A percentile compares a stretch with the other conserved stretches of the same genome.
Evolutionary conservation across 768 basidiomycete species (phyloP).

Genomic region (Clavaria fumosa): DNA sequence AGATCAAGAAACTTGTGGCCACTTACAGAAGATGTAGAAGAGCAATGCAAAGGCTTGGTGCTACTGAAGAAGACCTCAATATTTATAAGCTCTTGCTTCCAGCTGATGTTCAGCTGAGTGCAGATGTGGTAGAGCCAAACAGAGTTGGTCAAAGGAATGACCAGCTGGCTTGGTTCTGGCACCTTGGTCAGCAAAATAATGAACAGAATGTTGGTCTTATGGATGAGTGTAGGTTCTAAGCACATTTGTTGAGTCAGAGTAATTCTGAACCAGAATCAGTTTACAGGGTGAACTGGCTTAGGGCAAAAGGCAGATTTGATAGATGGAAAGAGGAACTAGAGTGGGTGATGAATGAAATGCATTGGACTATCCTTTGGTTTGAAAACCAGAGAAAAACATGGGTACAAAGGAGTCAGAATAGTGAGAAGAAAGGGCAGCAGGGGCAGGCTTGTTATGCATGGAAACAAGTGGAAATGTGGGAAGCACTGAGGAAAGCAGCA

Average conservation of each 20-base stretch:
- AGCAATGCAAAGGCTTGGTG: neutral
- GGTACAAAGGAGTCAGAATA: neutral
- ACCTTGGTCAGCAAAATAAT: neutral
- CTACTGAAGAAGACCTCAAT: neutral
- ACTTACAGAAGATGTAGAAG: neutral
- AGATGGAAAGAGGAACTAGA: constrained; percentile 1
- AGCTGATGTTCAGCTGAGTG: constrained; percentile 1
- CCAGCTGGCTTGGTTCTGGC: constrained; percentile 1
- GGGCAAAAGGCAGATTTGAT: neutral
- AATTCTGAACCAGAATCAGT: neutral
- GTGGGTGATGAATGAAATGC: neutral
- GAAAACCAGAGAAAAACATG: neutral
- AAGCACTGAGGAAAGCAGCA: neutral
- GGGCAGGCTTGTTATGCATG: neutral
- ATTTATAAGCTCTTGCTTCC: neutral
- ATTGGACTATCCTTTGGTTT: neutral
- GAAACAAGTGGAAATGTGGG: constrained; percentile 1
- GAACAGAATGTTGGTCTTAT: neutral
- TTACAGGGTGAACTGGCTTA: neutral
- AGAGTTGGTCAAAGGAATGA: constrained; percentile 1
- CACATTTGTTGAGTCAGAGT: neutral
- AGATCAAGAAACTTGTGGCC: neutral
- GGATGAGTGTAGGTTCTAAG: neutral
- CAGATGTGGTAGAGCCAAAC: neutral
- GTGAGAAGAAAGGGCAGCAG: neutral